Evolutionary conservation across 306 rosid species (phyloP).

Genomic region (Quercus agrifolia): DNA sequence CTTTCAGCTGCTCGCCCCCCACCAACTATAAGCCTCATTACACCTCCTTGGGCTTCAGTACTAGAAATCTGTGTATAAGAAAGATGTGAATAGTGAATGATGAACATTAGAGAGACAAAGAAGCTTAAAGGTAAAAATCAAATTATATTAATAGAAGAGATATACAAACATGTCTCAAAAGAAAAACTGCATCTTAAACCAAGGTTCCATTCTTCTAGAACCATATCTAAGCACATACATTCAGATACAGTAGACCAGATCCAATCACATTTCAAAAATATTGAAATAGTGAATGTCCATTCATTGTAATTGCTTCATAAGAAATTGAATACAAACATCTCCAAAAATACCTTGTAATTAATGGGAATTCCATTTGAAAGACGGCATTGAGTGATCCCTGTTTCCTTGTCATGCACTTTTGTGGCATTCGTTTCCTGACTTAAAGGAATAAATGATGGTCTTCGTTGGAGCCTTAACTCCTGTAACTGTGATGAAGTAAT

Average conservation of each 20-base stretch:
- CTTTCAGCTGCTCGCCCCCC: slow-evolving; percentile 97
- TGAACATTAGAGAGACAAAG: neutral
- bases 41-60: slow-evolving; percentile 89
- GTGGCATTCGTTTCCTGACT: slow-evolving; percentile 50
- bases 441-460: slow-evolving; percentile 68
- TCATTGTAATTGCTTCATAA: slow-evolving; percentile 8
- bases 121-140: neutral
- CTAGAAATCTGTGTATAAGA: slow-evolving; percentile 65
- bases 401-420: slow-evolving; percentile 77
- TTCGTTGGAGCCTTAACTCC: slow-evolving; percentile 59
- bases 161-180: neutral
- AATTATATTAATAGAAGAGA: neutral
- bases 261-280: slow-evolving; percentile 13
- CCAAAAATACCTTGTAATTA: slow-evolving; percentile 77
- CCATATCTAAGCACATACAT: neutral
- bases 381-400: slow-evolving; percentile 77
- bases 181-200: neutral
- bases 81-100: neutral
- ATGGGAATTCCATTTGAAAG: slow-evolving; percentile 90
- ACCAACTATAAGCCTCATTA: slow-evolving; percentile 96
- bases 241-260: neutral
- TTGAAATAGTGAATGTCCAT: neutral
- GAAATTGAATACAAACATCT: slow-evolving; percentile 16
- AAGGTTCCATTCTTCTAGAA: neutral
- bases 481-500: slow-evolving; percentile 62